Base-by-base conservation (phyloP, 208 protist species). In the Leishmania mexicana region DNA sequence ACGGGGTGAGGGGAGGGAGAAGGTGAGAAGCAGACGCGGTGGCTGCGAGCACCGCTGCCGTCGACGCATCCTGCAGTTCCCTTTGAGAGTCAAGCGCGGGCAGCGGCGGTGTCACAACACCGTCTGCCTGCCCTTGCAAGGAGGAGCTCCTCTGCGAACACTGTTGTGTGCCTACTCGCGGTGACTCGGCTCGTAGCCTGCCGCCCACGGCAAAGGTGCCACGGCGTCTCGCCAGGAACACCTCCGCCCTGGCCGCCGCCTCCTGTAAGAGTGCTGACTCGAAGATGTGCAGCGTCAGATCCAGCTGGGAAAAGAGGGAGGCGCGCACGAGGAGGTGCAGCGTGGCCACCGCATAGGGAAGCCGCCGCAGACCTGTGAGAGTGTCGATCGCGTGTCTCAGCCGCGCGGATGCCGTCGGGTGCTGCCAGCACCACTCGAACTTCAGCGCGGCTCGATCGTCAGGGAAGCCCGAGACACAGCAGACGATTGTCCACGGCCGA, bases 361-460 rank as follows among this genome's bases (percentile, higher is more conserved):
- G 77, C 0, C 82, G 79, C 7, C 86, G 85, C 35, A 93, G 84
- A 19, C 89, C 90, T 2, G 81, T 65, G 40, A 94, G 68, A 53
- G 76, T 38, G 11, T 67, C 78, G 35, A 78, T 81, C 11, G 70
- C 89, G 82, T 88, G 80, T 85, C 87, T 91, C 51, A 95, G 84
- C 35, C 85, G 84, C 6, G 86, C 77, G 3, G 95, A 94, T 72
- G 88, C 88, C 31, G 42, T 82, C 15, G 96, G 96, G 85, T 99
- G 83, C 86, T 98, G 96, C 97, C 97, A 99, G 76, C 92, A 93
- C 97, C 97, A 99, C 89, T 99, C 98, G 75, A 99, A 99, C 85
- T 99, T 97, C 31, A 99, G 89, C 35, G 97, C 98, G 11, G 89
- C 81, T 42, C 90, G 88, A 73, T 99, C 94, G 79, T 96, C 92